Conservation (phyloP, 2,329 filamentous ascomycete genomes). For the Alternaria tenuissima region DNA sequence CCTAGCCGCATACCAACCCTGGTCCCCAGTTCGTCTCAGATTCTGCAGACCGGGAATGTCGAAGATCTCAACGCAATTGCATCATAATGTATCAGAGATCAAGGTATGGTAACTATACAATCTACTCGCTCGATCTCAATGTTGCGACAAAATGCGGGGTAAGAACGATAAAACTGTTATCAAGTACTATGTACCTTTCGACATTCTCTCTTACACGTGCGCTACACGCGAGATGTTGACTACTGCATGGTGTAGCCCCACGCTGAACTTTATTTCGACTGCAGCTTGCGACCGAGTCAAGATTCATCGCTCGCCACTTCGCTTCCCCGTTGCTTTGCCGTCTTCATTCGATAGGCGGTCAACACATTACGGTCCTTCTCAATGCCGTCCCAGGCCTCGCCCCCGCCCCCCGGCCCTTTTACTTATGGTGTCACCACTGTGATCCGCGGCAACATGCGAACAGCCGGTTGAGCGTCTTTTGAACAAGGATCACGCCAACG, state of each 20-base stretch:
- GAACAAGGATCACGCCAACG: background rate
- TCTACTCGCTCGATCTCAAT: slow-evolving; percentile 17
- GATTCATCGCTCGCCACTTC: background rate
- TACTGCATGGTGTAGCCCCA: slow-evolving; percentile 3
- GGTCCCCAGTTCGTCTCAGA: slow-evolving; percentile 16
- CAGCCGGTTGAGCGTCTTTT: background rate
- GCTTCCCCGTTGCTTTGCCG: background rate
- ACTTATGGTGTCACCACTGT: background rate
- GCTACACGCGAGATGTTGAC: background rate
- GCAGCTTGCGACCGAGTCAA: slow-evolving; percentile 7
- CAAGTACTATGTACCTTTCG: slow-evolving; percentile 1
- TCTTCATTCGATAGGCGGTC: background rate
- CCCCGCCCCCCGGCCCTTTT: background rate
- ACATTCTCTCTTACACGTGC: background rate
- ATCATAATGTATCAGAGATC: slow-evolving; percentile 4
- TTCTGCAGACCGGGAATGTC: slow-evolving; percentile 8
- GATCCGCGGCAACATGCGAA: background rate
- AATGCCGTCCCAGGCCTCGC: background rate
- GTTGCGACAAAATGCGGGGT: slow-evolving; percentile 3
- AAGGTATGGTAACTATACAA: slow-evolving; percentile 7
- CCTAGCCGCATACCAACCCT: slow-evolving; percentile 6
- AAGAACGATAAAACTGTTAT: background rate
- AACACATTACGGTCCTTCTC: background rate
- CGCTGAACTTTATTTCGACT: slow-evolving; percentile 6
- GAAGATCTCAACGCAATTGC: background rate